Base-by-base conservation (phyloP, 179 eudicot genomes). In the Dionaea muscipula region DNA sequence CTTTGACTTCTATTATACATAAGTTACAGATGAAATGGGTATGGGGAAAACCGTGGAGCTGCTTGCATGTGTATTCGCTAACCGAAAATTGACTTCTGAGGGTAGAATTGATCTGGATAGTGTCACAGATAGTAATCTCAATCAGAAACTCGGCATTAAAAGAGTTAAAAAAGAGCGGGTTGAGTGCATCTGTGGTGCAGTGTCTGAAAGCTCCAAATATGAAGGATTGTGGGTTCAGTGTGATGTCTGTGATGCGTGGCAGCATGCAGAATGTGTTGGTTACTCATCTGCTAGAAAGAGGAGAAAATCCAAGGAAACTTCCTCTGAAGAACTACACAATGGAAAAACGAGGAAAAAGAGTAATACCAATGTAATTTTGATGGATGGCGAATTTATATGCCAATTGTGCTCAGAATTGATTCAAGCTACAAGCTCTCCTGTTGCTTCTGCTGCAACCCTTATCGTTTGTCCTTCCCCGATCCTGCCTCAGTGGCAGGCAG, bases 221-320 rank as follows among this genome's bases (percentile, higher is more conserved):
- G 65, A 68, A 57, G 96, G 99, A 44, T 38, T 84, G 57, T 91
- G 96, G 99, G 96, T 91, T 53, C 99, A 91, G 72, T 91, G 99
- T 77, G 99, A 93, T 78, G 56, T 76, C 15, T 93, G 99, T 72
- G 99, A 93, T 84, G 96, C 99, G 55, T 93, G 99, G 99, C 99
- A 93, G 68, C 96, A 93, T 76, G 96, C 81, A 45, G 94, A 87
- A 46, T 93, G 99, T 74, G 93, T 93, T 60, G 79, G 76, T 36
- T 93, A 73, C 69, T 69, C 84, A 37, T 55, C 67, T 56, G 47
- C 63, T 54, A 62, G 59, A 52, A 78, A 56, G 19, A 41, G 31
- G 52, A 61, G 62, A 60, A 69, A 62, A 57, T 50, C 60, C 25
- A 57, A 60, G 58, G 59, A 62, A 49, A 57, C 58, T 26, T 56